A percentile compares a stretch with the other conserved stretches of the same genome.
These are phyloP conservation scores for Cytospora paraplurivora DNA, from an alignment of 2,329 filamentous ascomycete species.

Conservation along the genomic window DNA sequence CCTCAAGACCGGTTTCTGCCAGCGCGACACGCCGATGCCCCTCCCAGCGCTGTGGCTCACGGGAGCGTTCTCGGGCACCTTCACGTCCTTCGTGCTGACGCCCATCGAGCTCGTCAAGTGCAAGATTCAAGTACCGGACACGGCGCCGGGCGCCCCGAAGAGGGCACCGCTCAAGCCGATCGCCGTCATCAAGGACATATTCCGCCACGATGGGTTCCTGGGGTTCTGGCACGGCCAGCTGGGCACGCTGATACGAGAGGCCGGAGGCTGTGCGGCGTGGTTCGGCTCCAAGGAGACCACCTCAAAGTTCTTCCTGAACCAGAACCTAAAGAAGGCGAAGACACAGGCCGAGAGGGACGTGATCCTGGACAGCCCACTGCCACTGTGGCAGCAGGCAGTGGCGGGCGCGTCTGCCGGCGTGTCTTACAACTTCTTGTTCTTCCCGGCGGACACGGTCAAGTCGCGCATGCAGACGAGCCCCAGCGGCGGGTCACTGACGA, in stretches of 20 bases:
- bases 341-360: slow-evolving; percentile 45
- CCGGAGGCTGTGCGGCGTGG: slow-evolving; percentile 91
- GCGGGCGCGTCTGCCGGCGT: slow-evolving; percentile 88
- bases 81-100: slow-evolving; percentile 88
- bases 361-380: slow-evolving; percentile 58
- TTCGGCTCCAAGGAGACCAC: slow-evolving; percentile 89
- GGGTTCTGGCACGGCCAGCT: slow-evolving; percentile 97
- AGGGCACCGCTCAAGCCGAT: slow-evolving; percentile 62
- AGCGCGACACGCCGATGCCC: slow-evolving; percentile 63
- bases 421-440: slow-evolving; percentile 96
- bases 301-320: slow-evolving; percentile 67
- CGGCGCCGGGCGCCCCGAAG: slow-evolving; percentile 42
- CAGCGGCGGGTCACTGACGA: slow-evolving; percentile 55
- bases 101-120: slow-evolving; percentile 98
- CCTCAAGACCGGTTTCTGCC: slow-evolving; percentile 53
- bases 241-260: slow-evolving; percentile 91
- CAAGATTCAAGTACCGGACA: slow-evolving; percentile 82
- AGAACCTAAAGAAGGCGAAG: slow-evolving; percentile 49
- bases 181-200: slow-evolving; percentile 75
- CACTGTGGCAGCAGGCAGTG: slow-evolving; percentile 83
- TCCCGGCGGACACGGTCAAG: slow-evolving; percentile 96
- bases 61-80: slow-evolving; percentile 82
- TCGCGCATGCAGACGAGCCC: slow-evolving; percentile 93
- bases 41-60: slow-evolving; percentile 76
- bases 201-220: slow-evolving; percentile 75